Conservation (phyloP, 192 early-diverging fungal genomes). For the Globomyces pollinis-pini region DNA sequence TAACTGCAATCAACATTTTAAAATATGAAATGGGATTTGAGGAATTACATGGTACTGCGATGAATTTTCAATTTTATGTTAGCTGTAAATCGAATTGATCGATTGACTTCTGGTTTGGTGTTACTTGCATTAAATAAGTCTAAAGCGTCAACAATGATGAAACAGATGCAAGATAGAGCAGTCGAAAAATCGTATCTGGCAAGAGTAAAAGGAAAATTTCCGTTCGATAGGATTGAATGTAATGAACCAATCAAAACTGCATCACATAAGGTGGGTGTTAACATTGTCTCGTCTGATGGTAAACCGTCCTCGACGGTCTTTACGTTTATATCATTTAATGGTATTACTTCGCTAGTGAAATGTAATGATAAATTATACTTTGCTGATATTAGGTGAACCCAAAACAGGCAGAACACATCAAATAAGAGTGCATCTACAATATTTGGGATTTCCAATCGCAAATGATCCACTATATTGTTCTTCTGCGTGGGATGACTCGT, state of each 20-base stretch:
- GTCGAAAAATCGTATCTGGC: slow-evolving; percentile 86
- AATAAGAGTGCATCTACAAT: slow-evolving; percentile 93
- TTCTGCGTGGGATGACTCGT: slow-evolving; percentile 58
- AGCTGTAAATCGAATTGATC: slow-evolving; percentile 86
- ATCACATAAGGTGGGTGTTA: slow-evolving; percentile 81
- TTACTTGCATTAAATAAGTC: slow-evolving; percentile 56
- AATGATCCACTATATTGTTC: slow-evolving; percentile 90
- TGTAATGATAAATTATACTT: slow-evolving; percentile 30
- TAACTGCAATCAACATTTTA: slow-evolving; percentile 45
- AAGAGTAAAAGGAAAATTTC: slow-evolving; percentile 83
- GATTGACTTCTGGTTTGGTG: slow-evolving; percentile 88
- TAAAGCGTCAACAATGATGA: slow-evolving; percentile 55
- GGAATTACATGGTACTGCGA: background rate
- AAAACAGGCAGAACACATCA: slow-evolving; percentile 93
- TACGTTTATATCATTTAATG: slow-evolving; percentile 53
- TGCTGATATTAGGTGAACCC: slow-evolving; percentile 60
- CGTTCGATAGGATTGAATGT: slow-evolving; percentile 44
- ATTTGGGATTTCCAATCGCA: slow-evolving; percentile 84
- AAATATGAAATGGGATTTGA: background rate
- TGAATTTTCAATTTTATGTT: background rate
- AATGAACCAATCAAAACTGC: slow-evolving; percentile 77
- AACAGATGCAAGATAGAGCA: slow-evolving; percentile 51
- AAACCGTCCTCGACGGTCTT: slow-evolving; percentile 81
- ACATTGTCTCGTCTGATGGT: slow-evolving; percentile 73
- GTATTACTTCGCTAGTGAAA: slow-evolving; percentile 62